A percentile compares a stretch with the other conserved stretches of the same genome.
These are phyloP conservation scores for Chaetomium cochliodes DNA, from an alignment of 495 filamentous ascomycete species.

Conservation along the genomic window DNA sequence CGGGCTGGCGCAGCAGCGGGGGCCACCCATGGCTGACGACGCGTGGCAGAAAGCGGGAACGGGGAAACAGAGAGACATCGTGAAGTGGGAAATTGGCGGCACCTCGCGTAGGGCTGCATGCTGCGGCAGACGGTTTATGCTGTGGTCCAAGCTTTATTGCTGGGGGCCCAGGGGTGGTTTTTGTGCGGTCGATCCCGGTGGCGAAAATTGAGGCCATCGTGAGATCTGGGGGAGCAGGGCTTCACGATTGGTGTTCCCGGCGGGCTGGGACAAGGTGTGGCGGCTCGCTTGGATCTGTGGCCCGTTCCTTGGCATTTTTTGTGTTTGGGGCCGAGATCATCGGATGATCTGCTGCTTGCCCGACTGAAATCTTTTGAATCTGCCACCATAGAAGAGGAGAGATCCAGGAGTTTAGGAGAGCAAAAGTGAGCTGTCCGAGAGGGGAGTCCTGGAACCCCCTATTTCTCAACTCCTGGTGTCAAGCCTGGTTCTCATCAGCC, in stretches of 20 bases:
- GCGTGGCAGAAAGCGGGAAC: neutral
- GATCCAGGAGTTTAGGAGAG: neutral
- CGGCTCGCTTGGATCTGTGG: slow-evolving; percentile 13
- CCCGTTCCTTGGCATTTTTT: neutral
- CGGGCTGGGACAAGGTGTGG: slow-evolving; percentile 16
- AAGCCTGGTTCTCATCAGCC: no score
- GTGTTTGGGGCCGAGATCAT: neutral
- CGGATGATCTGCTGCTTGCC: neutral
- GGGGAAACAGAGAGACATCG: slow-evolving; percentile 13
- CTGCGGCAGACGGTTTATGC: neutral
- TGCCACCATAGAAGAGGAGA: neutral
- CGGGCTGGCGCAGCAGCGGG: neutral
- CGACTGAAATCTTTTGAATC: neutral
- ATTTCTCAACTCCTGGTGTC: no score
- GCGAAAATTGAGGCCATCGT: slow-evolving; percentile 27
- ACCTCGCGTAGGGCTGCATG: slow-evolving; percentile 14
- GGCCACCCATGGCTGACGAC: neutral
- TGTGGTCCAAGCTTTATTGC: slow-evolving; percentile 18
- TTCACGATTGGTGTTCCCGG: slow-evolving; percentile 15
- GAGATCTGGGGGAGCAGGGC: slow-evolving; percentile 22
- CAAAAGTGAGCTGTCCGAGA: neutral
- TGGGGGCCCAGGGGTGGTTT: slow-evolving; percentile 2
- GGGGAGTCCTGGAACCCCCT: no score
- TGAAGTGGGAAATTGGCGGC: neutral
- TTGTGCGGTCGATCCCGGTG: slow-evolving; percentile 5